A percentile compares a stretch with the other conserved stretches of the same genome.
phyloP scores from a whole-genome alignment of 768 basidiomycete genomes.

The Kwoniella dejecticola region DNA sequence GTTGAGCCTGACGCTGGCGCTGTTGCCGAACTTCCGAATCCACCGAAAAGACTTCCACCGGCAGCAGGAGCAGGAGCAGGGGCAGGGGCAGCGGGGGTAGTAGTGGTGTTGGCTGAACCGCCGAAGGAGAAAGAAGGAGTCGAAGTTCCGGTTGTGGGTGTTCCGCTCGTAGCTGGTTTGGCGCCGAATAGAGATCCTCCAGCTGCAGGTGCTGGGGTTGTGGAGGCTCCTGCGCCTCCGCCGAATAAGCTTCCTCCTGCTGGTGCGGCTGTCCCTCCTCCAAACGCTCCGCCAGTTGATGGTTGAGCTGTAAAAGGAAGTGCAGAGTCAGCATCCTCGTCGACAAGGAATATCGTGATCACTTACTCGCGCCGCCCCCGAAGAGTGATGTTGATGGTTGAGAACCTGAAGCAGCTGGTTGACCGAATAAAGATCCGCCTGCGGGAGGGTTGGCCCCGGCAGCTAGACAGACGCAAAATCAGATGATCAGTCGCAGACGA shows the following conservation, averaged over 20 bases:
- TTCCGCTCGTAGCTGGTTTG: conserved; percentile 4
- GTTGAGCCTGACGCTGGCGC: conserved; percentile 29
- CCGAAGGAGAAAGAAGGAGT: conserved; percentile 27
- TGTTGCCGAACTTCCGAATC: conserved; percentile 23
- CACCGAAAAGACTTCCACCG: conserved; percentile 32
- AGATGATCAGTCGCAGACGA: not conserved
- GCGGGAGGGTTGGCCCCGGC: conserved; percentile 23
- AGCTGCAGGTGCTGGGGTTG: conserved; percentile 11
- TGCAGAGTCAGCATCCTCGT: conserved; percentile 11
- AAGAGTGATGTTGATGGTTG: conserved; percentile 22
- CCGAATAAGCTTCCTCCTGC: conserved; percentile 23
- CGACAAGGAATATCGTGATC: conserved; percentile 7
- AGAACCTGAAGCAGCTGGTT: conserved; percentile 10
- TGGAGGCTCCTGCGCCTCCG: conserved; percentile 13
- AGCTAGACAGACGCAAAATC: conserved; percentile 6
- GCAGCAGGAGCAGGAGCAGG: conserved; percentile 17
- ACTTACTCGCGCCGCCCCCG: conserved; percentile 3
- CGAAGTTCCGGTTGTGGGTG: conserved; percentile 8
- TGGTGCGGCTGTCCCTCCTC: conserved; percentile 6
- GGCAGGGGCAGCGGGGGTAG: conserved; percentile 17
- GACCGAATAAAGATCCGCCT: conserved; percentile 28
- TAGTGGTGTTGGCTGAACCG: conserved; percentile 4
- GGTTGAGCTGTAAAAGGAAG: conserved; percentile 21
- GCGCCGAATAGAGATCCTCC: conserved; percentile 26
- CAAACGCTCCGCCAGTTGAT: conserved; percentile 22